These are phyloP conservation scores for Cenococcum geophilum DNA, from an alignment of 495 filamentous ascomycete species.

Conservation along the genomic window DNA sequence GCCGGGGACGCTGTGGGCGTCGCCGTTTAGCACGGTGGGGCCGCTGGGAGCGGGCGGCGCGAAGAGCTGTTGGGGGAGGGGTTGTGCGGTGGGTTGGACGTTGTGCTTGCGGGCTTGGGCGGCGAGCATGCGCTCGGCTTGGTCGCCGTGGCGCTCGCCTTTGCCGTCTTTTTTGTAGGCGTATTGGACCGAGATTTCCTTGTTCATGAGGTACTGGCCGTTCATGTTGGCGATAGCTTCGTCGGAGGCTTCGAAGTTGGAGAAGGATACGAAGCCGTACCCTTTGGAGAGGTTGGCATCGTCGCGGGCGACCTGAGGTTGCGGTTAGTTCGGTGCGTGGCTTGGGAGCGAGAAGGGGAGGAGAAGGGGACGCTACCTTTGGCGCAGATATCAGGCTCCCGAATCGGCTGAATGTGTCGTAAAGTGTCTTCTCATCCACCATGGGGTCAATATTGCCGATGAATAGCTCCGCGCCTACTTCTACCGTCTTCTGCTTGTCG, in stretches of 20 bases:
- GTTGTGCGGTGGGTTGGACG: constrained; percentile 64
- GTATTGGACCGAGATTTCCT: constrained; percentile 91
- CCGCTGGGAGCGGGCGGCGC: constrained; percentile 41
- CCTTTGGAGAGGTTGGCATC: constrained; percentile 88
- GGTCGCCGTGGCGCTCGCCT: constrained; percentile 90
- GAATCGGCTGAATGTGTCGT: constrained; percentile 94
- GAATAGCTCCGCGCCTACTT: constrained; percentile 95
- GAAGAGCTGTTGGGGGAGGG: constrained; percentile 47
- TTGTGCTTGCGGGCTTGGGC: constrained; percentile 92
- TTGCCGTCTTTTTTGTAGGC: constrained; percentile 99
- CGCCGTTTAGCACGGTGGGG: constrained; percentile 54
- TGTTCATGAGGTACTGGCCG: constrained; percentile 94
- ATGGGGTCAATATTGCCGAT: constrained; percentile 92
- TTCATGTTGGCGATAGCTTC: constrained; percentile 90
- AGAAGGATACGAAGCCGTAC: constrained; percentile 93
- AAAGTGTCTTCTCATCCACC: constrained; percentile 95
- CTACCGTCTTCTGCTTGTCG: constrained; percentile 93
- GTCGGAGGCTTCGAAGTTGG: constrained; percentile 90
- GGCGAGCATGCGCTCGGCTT: constrained; percentile 88
- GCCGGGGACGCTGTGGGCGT: constrained; percentile 41
- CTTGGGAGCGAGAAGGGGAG: not conserved
- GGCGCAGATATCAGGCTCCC: constrained; percentile 75
- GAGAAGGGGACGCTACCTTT: constrained; percentile 49
- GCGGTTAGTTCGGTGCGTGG: constrained; percentile 20
- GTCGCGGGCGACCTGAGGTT: constrained; percentile 70